Percentiles rank a stretch among this genome's conserved stretches.
Conservation (phyloP, 2,329 filamentous ascomycete genomes). For the Chrysosporium queenslandicum region DNA sequence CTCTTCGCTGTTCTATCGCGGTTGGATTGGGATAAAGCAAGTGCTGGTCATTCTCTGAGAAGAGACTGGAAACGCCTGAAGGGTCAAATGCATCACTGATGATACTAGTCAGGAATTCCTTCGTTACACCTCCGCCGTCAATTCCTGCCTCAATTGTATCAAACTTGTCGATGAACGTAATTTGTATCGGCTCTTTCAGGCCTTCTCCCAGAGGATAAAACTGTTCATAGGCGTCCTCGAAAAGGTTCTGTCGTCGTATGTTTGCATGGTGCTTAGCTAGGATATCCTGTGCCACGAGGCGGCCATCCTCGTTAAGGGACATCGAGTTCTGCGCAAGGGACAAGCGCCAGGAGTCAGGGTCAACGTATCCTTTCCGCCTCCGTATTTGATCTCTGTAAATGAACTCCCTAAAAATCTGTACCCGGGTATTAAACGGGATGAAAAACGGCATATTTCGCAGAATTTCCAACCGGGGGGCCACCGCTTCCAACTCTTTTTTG, state of each 20-base stretch:
- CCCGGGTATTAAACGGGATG: constrained; percentile 82
- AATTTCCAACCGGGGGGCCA: constrained; percentile 80
- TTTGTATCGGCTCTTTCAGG: constrained; percentile 90
- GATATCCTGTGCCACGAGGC: constrained; percentile 31
- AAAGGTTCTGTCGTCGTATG: constrained; percentile 68
- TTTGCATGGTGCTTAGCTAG: constrained; percentile 59
- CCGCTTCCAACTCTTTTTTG: constrained; percentile 62
- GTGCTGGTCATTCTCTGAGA: constrained; percentile 75
- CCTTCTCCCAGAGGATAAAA: constrained; percentile 74
- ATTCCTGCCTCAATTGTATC: constrained; percentile 82
- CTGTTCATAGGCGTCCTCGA: constrained; percentile 72
- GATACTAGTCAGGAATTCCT: constrained; percentile 87
- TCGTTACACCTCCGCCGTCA: constrained; percentile 92
- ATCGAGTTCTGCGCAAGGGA: constrained; percentile 42
- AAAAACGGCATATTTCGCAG: constrained; percentile 94
- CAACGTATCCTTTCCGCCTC: constrained; percentile 56
- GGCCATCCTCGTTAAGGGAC: constrained; percentile 33
- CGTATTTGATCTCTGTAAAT: constrained; percentile 71
- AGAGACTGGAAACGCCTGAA: constrained; percentile 52
- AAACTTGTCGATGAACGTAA: constrained; percentile 90
- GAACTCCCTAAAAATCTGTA: constrained; percentile 88
- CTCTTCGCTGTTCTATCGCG: constrained; percentile 58
- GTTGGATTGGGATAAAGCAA: constrained; percentile 80
- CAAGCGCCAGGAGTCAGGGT: constrained; percentile 66
- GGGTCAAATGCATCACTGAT: constrained; percentile 73